phyloP scores from a whole-genome alignment of 176 grass and related monocot genomes.

The Avena insularis region DNA sequence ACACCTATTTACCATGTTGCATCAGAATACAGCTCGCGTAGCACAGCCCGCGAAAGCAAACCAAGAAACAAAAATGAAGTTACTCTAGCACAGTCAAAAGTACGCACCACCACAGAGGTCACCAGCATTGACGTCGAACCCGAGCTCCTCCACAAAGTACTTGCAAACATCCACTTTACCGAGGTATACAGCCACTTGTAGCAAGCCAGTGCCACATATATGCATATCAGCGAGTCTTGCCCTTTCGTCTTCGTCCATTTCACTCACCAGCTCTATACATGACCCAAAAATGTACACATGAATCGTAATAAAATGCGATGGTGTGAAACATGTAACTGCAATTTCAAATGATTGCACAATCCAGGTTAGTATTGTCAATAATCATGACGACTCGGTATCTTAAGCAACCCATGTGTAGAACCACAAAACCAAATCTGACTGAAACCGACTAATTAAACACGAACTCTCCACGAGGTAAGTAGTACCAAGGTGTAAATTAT shows the following conservation, averaged over 20 bases:
- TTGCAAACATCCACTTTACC: neutral
- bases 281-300: neutral
- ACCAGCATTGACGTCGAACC: conserved; percentile 35
- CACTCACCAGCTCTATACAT: neutral
- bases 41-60: neutral
- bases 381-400: neutral
- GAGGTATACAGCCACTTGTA: neutral
- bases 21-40: neutral
- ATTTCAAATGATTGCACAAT: neutral
- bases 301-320: neutral
- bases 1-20: neutral
- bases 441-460: neutral
- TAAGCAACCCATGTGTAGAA: neutral
- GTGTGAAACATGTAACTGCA: neutral
- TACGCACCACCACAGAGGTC: neutral
- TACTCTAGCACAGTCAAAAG: neutral
- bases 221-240: conserved; percentile 4
- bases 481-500: neutral
- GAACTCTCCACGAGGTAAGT: neutral
- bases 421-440: neutral
- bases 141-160: conserved; percentile 45
- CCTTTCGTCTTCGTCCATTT: neutral
- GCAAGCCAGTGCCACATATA: neutral
- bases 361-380: neutral
- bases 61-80: neutral